A percentile compares a stretch with the other conserved stretches of the same genome.
Conservation (phyloP, 2,329 filamentous ascomycete genomes). For the Tolypocladium nubicola region DNA sequence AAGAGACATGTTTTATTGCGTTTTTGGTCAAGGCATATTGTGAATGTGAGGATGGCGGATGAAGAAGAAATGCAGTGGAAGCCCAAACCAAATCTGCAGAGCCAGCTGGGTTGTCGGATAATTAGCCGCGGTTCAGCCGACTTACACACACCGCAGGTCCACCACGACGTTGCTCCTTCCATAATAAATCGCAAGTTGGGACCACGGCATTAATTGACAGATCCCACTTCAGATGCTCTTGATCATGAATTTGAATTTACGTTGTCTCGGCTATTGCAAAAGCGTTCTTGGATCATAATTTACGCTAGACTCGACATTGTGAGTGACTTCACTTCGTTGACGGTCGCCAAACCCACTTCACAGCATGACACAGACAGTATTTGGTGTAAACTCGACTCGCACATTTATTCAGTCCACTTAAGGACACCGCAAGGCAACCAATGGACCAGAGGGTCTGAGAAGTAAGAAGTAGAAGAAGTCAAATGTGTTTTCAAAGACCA, state of each 20-base stretch:
- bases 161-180: background rate
- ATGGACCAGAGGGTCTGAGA: background rate
- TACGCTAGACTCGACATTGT: background rate
- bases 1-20: constrained; percentile 61
- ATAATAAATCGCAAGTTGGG: no score
- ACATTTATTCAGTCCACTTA: background rate
- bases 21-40: background rate
- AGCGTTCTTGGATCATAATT: background rate
- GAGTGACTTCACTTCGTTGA: background rate
- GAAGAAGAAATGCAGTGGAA: background rate
- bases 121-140: constrained; percentile 8
- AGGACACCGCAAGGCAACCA: background rate
- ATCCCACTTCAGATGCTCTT: no score
- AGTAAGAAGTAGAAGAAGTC: no score
- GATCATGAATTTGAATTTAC: background rate
- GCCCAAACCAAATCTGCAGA: background rate
- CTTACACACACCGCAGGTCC: background rate
- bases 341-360: background rate
- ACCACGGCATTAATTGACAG: background rate
- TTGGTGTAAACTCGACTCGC: background rate
- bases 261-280: background rate
- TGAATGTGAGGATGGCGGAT: background rate
- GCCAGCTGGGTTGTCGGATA: background rate
- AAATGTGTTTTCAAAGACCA: background rate
- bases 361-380: background rate